Percentiles rank a stretch among this genome's conserved stretches.
Conservation (phyloP, 805 yeast genomes). For the Ogataea nonfermentans region DNA sequence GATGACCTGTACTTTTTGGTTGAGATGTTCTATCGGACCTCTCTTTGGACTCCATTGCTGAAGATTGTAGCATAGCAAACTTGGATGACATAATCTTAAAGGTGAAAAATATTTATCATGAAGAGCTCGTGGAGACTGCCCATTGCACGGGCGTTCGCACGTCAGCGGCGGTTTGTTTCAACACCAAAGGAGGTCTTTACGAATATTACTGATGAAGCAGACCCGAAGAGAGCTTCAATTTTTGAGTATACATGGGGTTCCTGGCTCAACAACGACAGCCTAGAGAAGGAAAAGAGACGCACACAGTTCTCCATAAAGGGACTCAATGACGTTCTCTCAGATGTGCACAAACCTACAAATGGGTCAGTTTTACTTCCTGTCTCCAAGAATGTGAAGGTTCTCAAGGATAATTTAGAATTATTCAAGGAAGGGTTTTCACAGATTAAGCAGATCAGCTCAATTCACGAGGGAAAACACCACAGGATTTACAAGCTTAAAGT, state of each 20-base stretch:
- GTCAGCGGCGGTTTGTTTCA: constrained; percentile 12
- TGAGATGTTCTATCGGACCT: too few species aligned
- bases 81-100: constrained; percentile 5
- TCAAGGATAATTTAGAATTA: constrained; percentile 24
- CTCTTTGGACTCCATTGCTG: too few species aligned
- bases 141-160: constrained; percentile 2
- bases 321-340: constrained; percentile 50
- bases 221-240: constrained; percentile 67
- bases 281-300: constrained; percentile 70
- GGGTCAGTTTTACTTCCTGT: constrained; percentile 31
- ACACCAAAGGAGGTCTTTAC: constrained; percentile 44
- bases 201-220: constrained; percentile 55
- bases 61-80: too few species aligned
- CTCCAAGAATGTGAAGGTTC: constrained; percentile 19
- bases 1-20: too few species aligned
- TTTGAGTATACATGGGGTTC: constrained; percentile 94
- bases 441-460: constrained; percentile 71
- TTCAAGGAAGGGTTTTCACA: constrained; percentile 25
- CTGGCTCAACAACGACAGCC: constrained; percentile 79
- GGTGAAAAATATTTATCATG: constrained; percentile 6
- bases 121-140: constrained; percentile 8
- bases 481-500: constrained; percentile 75
- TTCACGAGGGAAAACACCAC: constrained; percentile 94
- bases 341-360: constrained; percentile 11
- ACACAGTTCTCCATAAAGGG: constrained; percentile 85